Conservation (phyloP, 805 yeast species). For the Candida khao-thaluensis region DNA sequence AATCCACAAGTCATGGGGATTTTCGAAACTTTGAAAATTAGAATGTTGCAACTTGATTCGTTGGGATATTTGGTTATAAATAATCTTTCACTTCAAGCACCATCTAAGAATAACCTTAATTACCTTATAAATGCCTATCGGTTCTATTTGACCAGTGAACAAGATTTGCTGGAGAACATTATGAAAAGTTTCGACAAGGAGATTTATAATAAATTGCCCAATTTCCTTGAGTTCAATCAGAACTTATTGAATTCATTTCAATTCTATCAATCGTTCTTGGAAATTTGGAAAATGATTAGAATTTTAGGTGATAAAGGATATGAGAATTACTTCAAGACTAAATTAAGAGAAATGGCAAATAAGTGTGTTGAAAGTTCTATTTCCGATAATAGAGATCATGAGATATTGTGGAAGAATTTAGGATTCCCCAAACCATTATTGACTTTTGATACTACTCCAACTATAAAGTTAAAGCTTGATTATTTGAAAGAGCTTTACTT, state of each 20-base stretch:
- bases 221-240: conserved; percentile 60
- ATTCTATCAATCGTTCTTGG: conserved; percentile 32
- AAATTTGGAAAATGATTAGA: conserved; percentile 17
- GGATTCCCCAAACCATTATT: conserved; percentile 23
- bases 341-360: conserved; percentile 17
- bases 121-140: conserved; percentile 32
- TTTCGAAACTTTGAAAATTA: conserved; percentile 58
- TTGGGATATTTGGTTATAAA: conserved; percentile 47
- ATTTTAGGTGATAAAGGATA: conserved; percentile 28
- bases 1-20: conserved; percentile 48
- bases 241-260: conserved; percentile 51
- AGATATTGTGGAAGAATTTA: conserved; percentile 49
- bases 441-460: conserved; percentile 24
- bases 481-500: conserved; percentile 22
- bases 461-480: conserved; percentile 22
- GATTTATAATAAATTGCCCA: conserved; percentile 64
- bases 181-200: conserved; percentile 55
- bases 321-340: conserved; percentile 24
- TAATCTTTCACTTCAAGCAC: conserved; percentile 31
- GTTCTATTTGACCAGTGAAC: conserved; percentile 55
- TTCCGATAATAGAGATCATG: conserved; percentile 60
- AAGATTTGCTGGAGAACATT: conserved; percentile 50
- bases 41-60: conserved; percentile 75
- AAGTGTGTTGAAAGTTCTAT: conserved; percentile 12
- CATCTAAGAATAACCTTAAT: conserved; percentile 41